Percentiles rank a stretch among this genome's conserved stretches.
phyloP scores from a whole-genome alignment of 1,284 basidiomycete species.

The Cutaneotrichosporon spelunceum region DNA sequence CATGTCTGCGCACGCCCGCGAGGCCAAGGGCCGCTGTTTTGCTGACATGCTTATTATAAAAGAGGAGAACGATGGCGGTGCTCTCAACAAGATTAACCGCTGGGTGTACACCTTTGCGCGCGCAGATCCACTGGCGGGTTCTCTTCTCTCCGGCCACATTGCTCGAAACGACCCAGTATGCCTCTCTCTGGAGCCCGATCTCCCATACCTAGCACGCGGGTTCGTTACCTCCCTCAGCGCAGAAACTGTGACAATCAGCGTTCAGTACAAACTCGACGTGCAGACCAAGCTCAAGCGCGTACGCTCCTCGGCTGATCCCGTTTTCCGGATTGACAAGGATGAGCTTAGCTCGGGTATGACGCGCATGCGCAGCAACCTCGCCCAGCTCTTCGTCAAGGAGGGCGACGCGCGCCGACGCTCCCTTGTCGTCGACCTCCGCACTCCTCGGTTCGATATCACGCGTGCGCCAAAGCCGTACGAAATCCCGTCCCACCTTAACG shows the following conservation, averaged over 20 bases:
- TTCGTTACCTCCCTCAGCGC: conserved; percentile 73
- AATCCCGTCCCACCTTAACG: conserved; percentile 60
- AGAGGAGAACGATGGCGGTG: conserved; percentile 42
- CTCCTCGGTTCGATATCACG: conserved; percentile 61
- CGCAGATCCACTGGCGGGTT: conserved; percentile 36
- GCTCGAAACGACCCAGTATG: conserved; percentile 75
- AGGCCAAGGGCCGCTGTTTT: conserved; percentile 73
- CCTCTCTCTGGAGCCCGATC: conserved; percentile 75
- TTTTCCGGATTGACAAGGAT: conserved; percentile 91
- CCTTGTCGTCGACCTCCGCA: conserved; percentile 74
- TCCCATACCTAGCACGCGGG: conserved; percentile 79
- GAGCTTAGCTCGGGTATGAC: conserved; percentile 84
- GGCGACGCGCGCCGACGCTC: conserved; percentile 64
- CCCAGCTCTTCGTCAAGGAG: conserved; percentile 71
- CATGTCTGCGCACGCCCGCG: conserved; percentile 73
- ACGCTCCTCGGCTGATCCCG: conserved; percentile 44
- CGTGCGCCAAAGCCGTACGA: conserved; percentile 27
- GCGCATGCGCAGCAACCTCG: conserved; percentile 82
- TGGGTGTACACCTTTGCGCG: conserved; percentile 66
- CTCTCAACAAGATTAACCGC: conserved; percentile 53
- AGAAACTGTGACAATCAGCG: conserved; percentile 65
- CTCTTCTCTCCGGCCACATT: conserved; percentile 75
- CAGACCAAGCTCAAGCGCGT: conserved; percentile 56
- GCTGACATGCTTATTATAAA: conserved; percentile 68
- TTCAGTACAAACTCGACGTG: conserved; percentile 73